Conservation (phyloP, 148 eudicot genomes). For the Polygonum maritimum region DNA sequence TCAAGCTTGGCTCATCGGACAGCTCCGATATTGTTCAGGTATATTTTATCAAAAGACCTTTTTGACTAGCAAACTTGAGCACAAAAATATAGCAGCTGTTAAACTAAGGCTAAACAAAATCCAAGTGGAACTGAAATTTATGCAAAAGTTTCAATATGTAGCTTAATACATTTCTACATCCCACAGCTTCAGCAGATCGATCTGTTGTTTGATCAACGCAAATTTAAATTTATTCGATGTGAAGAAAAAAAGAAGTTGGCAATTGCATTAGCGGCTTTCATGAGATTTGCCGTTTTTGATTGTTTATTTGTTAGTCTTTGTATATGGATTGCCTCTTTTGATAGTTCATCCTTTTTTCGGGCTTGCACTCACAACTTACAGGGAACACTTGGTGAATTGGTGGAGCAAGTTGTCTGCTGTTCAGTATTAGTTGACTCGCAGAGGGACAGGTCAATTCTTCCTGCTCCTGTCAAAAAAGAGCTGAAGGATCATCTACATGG, state of each 20-base stretch:
- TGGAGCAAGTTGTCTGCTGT: slow-evolving; percentile 60
- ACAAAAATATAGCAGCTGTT: neutral
- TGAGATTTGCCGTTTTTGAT: neutral
- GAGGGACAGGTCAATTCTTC: slow-evolving; percentile 35
- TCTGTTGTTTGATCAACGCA: neutral
- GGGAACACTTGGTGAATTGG: slow-evolving; percentile 47
- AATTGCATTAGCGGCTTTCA: neutral
- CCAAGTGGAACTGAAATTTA: neutral
- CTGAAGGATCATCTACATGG: slow-evolving; percentile 53
- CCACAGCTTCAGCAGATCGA: too few relatives aligned
- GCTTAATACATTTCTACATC: too few relatives aligned
- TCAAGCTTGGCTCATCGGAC: slow-evolving; percentile 62
- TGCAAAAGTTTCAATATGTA: neutral
- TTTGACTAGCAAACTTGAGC: neutral
- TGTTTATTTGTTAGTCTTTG: neutral
- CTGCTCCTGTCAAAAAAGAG: slow-evolving; percentile 40
- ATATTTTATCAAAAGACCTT: neutral
- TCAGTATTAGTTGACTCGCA: slow-evolving; percentile 48
- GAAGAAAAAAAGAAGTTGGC: neutral
- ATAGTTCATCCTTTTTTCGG: neutral
- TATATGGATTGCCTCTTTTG: neutral
- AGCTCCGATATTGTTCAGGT: slow-evolving; percentile 53
- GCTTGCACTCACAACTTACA: slow-evolving; percentile 10
- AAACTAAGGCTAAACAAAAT: neutral
- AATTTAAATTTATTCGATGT: neutral